A percentile compares a stretch with the other conserved stretches of the same genome.
These are phyloP conservation scores for Aureobasidium melanogenum DNA, from an alignment of 2,329 filamentous ascomycete genomes.

Conservation along the genomic window DNA sequence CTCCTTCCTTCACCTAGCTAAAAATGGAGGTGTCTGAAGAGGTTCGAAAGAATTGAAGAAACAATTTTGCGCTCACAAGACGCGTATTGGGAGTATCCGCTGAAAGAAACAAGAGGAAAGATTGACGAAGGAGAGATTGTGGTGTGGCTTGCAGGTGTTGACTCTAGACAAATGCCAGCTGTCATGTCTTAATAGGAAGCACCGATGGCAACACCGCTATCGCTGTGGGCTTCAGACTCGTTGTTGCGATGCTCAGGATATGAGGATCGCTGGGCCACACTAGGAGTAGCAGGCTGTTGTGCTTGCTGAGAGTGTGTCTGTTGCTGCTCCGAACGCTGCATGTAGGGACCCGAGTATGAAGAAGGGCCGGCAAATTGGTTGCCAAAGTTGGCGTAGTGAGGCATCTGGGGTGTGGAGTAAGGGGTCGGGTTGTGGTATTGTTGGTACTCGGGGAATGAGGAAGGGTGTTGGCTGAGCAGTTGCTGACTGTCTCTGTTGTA, in stretches of 20 bases:
- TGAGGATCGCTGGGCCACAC: neutral
- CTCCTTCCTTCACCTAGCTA: neutral
- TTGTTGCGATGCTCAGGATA: slow-evolving; percentile 11
- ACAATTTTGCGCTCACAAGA: neutral
- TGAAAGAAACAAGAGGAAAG: slow-evolving; percentile 1
- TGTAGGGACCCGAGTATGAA: slow-evolving; percentile 6
- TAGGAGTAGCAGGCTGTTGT: slow-evolving; percentile 6
- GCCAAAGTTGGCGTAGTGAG: slow-evolving; percentile 17
- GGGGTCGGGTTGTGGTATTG: slow-evolving; percentile 13
- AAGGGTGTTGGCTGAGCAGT: slow-evolving; percentile 17
- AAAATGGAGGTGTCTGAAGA: neutral
- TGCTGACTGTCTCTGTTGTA: slow-evolving; percentile 19
- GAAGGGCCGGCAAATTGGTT: slow-evolving; percentile 3
- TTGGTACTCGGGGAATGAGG: slow-evolving; percentile 21
- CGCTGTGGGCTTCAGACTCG: slow-evolving; percentile 15
- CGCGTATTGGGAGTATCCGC: slow-evolving; percentile 6
- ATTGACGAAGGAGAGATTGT: neutral
- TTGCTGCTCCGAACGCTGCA: slow-evolving; percentile 10
- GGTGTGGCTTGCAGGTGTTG: neutral
- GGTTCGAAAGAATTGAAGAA: neutral
- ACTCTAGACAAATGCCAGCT: neutral
- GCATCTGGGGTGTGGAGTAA: slow-evolving; percentile 19
- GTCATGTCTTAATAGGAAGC: slow-evolving; percentile 13
- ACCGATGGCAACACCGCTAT: slow-evolving; percentile 17
- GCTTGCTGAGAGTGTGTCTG: slow-evolving; percentile 12